Percentiles rank a stretch among this genome's conserved stretches.
Conservation (phyloP, 2,329 filamentous ascomycete species). For the Exophiala bonariae region DNA sequence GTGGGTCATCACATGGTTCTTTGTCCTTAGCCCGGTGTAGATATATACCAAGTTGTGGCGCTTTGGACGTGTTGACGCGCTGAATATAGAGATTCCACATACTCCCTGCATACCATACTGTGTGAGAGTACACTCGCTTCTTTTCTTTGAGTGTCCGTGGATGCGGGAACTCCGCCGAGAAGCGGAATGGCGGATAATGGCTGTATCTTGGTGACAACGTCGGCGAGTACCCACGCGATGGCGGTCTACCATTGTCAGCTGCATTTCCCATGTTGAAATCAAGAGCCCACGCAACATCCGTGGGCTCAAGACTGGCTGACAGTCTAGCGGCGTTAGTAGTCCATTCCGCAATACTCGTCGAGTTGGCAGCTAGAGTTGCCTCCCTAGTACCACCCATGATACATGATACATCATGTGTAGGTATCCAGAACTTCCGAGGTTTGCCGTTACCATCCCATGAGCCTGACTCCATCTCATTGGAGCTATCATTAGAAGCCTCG, state of each 20-base stretch:
- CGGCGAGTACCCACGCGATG: slow-evolving; percentile 19
- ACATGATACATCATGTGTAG: slow-evolving; percentile 55
- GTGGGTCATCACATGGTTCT: slow-evolving; percentile 43
- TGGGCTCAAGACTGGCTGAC: slow-evolving; percentile 53
- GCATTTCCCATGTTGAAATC: slow-evolving; percentile 53
- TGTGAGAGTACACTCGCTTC: slow-evolving; percentile 59
- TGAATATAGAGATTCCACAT: slow-evolving; percentile 66
- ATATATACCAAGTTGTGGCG: slow-evolving; percentile 59
- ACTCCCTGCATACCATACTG: slow-evolving; percentile 59
- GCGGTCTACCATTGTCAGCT: slow-evolving; percentile 24
- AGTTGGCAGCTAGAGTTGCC: slow-evolving; percentile 48
- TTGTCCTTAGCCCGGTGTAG: slow-evolving; percentile 59
- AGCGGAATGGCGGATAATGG: slow-evolving; percentile 59
- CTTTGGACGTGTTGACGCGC: slow-evolving; percentile 56
- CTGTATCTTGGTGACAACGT: slow-evolving; percentile 42
- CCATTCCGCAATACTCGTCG: slow-evolving; percentile 41
- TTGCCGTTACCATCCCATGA: slow-evolving; percentile 56
- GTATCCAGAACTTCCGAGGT: slow-evolving; percentile 60
- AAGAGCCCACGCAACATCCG: slow-evolving; percentile 57
- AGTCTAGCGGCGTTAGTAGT: slow-evolving; percentile 39
- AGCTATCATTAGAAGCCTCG: slow-evolving; percentile 21
- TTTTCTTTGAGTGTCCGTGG: slow-evolving; percentile 58
- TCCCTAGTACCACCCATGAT: slow-evolving; percentile 57
- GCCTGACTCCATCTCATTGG: slow-evolving; percentile 45
- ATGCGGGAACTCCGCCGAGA: slow-evolving; percentile 59